Conservation (phyloP, 306 rosid species). For the Cucumis hystrix region DNA sequence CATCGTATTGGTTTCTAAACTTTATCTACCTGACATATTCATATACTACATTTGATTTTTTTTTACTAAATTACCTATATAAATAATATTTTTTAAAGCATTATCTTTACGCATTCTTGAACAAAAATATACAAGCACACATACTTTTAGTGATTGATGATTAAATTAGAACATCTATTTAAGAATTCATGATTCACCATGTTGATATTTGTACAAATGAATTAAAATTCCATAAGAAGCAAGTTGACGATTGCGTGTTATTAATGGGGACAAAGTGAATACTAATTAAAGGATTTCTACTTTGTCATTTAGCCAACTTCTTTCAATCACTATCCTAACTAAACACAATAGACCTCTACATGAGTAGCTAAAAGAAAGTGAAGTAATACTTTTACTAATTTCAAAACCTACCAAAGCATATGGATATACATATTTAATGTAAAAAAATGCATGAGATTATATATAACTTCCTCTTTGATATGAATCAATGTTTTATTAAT, state of each 20-base stretch:
- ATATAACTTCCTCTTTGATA: not conserved
- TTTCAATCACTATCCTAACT: not conserved
- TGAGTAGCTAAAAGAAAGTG: not conserved
- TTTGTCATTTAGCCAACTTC: not conserved
- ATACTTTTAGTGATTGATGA: no score
- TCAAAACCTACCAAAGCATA: not conserved
- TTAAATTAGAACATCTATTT: no score
- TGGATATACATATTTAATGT: not conserved
- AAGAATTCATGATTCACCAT: no score
- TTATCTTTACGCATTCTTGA: no score
- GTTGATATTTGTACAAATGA: no score
- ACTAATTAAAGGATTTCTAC: not conserved
- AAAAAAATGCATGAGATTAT: not conserved
- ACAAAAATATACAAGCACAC: no score
- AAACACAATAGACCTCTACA: not conserved
- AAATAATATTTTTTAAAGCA: no score
- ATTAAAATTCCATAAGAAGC: not conserved
- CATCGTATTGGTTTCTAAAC: no score
- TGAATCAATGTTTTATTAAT: not conserved
- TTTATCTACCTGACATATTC: no score
- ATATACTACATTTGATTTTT: no score
- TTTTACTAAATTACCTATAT: no score
- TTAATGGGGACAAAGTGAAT: not conserved
- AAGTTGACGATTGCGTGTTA: not conserved
- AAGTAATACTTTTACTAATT: not conserved